Evolutionary conservation across 345 rosid species (phyloP).

Genomic region (Toxicodendron radicans): DNA sequence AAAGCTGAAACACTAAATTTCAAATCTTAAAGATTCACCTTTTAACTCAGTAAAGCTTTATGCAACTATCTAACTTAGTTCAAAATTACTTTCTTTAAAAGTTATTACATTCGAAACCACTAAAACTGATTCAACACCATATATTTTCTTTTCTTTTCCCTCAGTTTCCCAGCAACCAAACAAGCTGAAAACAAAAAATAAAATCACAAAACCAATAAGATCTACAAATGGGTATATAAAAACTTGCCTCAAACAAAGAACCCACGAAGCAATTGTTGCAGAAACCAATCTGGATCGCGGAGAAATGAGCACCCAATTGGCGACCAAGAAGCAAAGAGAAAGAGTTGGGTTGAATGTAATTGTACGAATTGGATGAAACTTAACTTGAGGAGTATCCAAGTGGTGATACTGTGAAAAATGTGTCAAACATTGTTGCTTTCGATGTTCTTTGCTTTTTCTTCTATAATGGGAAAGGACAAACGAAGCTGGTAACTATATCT

Average conservation of each 20-base stretch:
- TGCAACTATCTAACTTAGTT: not conserved
- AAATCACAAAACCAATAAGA: conserved; percentile 18
- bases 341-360: not conserved
- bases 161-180: conserved; percentile 15
- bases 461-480: too few species aligned
- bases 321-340: conserved; percentile 1
- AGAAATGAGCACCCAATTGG: conserved; percentile 21
- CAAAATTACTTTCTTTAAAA: not conserved
- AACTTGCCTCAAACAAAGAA: conserved; percentile 32
- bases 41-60: not conserved
- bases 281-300: conserved; percentile 24
- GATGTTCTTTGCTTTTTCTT: not conserved
- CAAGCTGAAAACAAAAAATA: conserved; percentile 9
- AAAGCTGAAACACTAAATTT: not conserved
- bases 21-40: not conserved
- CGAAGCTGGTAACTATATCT: too few species aligned
- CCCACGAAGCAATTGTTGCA: conserved; percentile 22
- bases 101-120: not conserved
- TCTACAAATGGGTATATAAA: conserved; percentile 18
- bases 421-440: not conserved
- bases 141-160: not conserved
- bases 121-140: not conserved
- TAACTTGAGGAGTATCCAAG: not conserved
- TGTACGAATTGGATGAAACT: not conserved
- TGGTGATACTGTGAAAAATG: not conserved